Evolutionary conservation across 441 rosid species (phyloP), one percentile per base, ranked within the genome.

Genomic region (Rhodomyrtus psidioides): DNA sequence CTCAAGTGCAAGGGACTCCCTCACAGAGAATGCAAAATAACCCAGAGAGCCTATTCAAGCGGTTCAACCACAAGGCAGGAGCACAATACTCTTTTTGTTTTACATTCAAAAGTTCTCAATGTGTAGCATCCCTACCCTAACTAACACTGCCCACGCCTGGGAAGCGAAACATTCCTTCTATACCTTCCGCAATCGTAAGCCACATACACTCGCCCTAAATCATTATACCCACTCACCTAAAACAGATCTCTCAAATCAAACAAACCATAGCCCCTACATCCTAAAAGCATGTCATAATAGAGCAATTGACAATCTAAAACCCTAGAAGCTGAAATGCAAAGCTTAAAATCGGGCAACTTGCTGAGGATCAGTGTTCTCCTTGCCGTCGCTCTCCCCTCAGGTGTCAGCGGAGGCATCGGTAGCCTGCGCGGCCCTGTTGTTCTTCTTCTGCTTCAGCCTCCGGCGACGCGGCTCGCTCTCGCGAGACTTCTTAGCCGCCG

Each of bases 391-490:
- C 10, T 92, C 96, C 0, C 86, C 87, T 0, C 79, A 49, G 15
- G 49, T 70, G 16, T 83, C 91, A 27, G 85, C 89, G 42, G 84
- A 90, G 83, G 84, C 53, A 0, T 89, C 93, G 4, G 88, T 30
- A 30, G 87, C 87, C 84, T 89, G 89, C 21, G 93, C 87, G 27
- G 91, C 88, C 85, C 92, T 94, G 65, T 62, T 84, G 86, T 88
- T 95, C 94, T 97, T 97, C 95, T 97, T 97, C 93, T 95, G 99
- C 94, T 96, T 97, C 87, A 99, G 96, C 84, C 99, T 87, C 83
- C 99, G 94, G 84, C 99, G 99, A 39, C 99, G 99, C 46, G 99
- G 91, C 53, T 97, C 99, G 87, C 88, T 93, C 89, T 96, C 98
- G 12, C 93, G 93, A 7, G 95, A 90, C 88, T 95, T 94, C 88